Base-by-base conservation (phyloP, 2,329 filamentous ascomycete genomes). In the Penicillium sp. region DNA sequence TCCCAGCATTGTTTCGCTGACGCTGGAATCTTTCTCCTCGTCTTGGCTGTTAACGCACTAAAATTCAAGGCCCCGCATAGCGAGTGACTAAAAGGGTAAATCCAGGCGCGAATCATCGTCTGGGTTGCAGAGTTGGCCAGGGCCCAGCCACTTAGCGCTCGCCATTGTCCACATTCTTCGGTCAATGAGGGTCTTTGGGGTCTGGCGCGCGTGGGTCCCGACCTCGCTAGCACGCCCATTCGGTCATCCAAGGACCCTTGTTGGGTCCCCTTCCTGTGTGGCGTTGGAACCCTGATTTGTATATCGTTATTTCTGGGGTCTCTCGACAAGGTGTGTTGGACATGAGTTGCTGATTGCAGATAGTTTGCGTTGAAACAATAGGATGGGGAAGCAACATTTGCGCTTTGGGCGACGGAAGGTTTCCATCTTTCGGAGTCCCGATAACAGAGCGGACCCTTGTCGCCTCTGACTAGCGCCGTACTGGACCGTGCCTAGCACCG, bases 101-200 rank as follows among this genome's bases (percentile, higher is more conserved):
- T 40, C 25, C n/a, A 46, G 50, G 13, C 53, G 53, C 38, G 16
- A 53, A 62, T 61, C 60, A 6, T 22, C 48, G 44, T 51, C 55
- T 56, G 55, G 57, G 51, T 52, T 47, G 48, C 54, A 57, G 50
- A 55, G 28, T 27, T 39, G 49, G 42, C 42, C 48, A 57, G 56
- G 54, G 43, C 30, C 53, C 51, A 55, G 31, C 57, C 56, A 57
- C 48, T 60, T 28, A 56, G 7, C 28, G n/a, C 16, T 22, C 22
- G 3, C 22, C 6, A 28, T 30, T 16, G 24, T 33, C 25, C 27
- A 40, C 20, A 14, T 47, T 28, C 41, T 38, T 41, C 6, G 39
- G 39, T 25, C 39, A 13, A 16, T 14, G 27, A 20, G 22, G 46
- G 39, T 27, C 39, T 41, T 27, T 41, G n/a, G 20, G 14, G 39